Base-by-base conservation (phyloP, 139 green algal genomes). In the Auxenochlorella pyrenoidosa region DNA sequence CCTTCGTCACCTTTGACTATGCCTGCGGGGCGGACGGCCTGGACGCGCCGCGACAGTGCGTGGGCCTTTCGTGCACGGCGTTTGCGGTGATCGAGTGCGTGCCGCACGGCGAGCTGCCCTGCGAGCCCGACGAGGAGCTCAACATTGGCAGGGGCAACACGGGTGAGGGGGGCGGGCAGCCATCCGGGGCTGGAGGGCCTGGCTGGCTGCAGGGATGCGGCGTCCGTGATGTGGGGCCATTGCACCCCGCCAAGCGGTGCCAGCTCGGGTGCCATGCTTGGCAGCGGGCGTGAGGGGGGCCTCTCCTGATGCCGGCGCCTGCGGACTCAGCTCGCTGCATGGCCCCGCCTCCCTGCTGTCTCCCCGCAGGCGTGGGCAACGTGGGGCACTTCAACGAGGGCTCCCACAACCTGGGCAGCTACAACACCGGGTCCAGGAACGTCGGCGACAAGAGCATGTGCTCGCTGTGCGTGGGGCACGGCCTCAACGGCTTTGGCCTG, bases 21-120 rank as follows among this genome's bases (percentile, higher is more conserved):
- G 73, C 73, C 3, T 41, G 40, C 26, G 43, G 47, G 18, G 73
- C 34, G 8, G 30, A 41, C 15, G 22, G 73, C 8, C 22, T 51
- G 24, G 40, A 79, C 18, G 28, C 13, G 73, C 73, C 73, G 40
- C 73, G 73, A 10, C 43, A 58, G 40, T 79, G 73, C 40, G 43
- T 51, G 22, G 73, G 73, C 40, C 19, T 79, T 40, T 51, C 73
- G 24, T 79, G 73, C 73, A 79, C 73, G 5, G 73, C 73, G 24
- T 79, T 58, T 22, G 73, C 73, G 5, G 73, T 79, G 22, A 79
- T 79, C 19, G 73, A 79, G 73, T 79, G 73, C 73, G 73, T 79
- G 73, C 73, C 73, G 3, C 5, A 26, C 10, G 73, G 73, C 16
- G 73, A 41, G 19, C 18, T 34, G 40, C 22, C 73, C 5, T 79